Conservation (phyloP, 352 stramenopile species). For the Elongisporangium anandrum region DNA sequence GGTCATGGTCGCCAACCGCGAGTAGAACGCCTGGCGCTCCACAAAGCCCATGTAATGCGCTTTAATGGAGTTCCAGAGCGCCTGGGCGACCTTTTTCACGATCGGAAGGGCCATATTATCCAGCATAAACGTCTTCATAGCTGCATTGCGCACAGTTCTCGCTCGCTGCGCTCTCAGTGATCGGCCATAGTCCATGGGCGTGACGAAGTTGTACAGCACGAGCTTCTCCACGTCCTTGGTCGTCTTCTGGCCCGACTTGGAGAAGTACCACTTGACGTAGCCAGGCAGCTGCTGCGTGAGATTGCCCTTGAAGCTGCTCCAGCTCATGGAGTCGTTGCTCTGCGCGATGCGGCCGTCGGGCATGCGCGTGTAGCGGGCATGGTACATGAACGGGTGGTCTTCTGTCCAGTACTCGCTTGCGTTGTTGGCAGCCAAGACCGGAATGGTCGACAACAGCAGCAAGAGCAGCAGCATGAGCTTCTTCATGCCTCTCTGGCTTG, state of each 20-base stretch:
- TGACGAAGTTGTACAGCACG: conserved; percentile 51
- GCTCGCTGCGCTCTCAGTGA: conserved; percentile 26
- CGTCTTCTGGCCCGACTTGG: conserved; percentile 18
- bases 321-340: conserved; percentile 13
- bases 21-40: conserved; percentile 22
- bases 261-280: conserved; percentile 20
- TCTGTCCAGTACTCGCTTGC: conserved; percentile 34
- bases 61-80: conserved; percentile 27
- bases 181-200: conserved; percentile 32
- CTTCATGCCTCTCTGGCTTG: neutral
- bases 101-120: conserved; percentile 31
- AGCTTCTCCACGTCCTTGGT: conserved; percentile 22
- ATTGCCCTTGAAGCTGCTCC: conserved; percentile 3
- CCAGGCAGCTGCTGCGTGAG: conserved; percentile 5
- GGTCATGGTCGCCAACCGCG: conserved; percentile 29
- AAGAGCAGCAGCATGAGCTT: neutral
- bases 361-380: conserved; percentile 29
- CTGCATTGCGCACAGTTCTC: conserved; percentile 28
- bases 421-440: conserved; percentile 1
- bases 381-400: conserved; percentile 41
- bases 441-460: neutral
- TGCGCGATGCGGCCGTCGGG: conserved; percentile 31
- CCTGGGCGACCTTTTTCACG: conserved; percentile 22
- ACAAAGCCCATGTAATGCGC: conserved; percentile 36
- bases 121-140: conserved; percentile 27